Base-by-base conservation (phyloP, 2,329 filamentous ascomycete genomes). In the Ophiocordyceps camponoti-saundersi region DNA sequence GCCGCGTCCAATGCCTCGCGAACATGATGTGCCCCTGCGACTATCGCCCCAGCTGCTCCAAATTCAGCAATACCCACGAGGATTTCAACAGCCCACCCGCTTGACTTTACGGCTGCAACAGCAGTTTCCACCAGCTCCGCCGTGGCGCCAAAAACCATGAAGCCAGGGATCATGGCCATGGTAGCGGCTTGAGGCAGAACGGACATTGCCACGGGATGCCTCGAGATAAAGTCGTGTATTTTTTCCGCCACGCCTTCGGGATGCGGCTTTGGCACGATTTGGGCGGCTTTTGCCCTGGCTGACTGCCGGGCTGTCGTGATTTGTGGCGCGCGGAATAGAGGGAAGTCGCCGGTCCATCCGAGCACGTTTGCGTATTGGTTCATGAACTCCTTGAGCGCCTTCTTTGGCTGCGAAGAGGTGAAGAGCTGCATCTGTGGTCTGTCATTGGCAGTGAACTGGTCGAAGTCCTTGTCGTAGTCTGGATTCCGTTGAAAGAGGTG, bases 321-420 rank as follows among this genome's bases (percentile, higher is more conserved):
- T 15, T 42, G 15, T 3, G 26, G 16, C 4, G 34, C 6, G 3
- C n/a, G 13, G 21, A 45, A 48, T 6, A 48, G 23, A 10, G 47
- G 47, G 18, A 46, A 46, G 23, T 29, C n/a, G 44, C 47, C 44
- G 6, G 15, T 46, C 40, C 39, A 48, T 20, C 44, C 44, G 7
- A 46, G 40, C 6, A 39, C 36, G 3, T 1, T 15, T 1, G 36
- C 45, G 26, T 30, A 6, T 21, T 42, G 39, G 6, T 32, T 20
- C 39, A 46, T 46, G 18, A 42, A 42, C 2, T 16, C 23, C 23
- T 7, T 21, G 6, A 42, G 45, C n/a, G 29, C 26, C 20, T 22
- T 23, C 13, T 23, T 15, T 10, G 40, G 40, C 11, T 42, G 7
- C 5, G 16, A 29, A 2, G n/a, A 7, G 36, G 6, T 6, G 11